A percentile compares a stretch with the other conserved stretches of the same genome.
These are phyloP conservation scores for Solanum chmielewskii DNA, from an alignment of 257 asterid species.

Conservation along the genomic window DNA sequence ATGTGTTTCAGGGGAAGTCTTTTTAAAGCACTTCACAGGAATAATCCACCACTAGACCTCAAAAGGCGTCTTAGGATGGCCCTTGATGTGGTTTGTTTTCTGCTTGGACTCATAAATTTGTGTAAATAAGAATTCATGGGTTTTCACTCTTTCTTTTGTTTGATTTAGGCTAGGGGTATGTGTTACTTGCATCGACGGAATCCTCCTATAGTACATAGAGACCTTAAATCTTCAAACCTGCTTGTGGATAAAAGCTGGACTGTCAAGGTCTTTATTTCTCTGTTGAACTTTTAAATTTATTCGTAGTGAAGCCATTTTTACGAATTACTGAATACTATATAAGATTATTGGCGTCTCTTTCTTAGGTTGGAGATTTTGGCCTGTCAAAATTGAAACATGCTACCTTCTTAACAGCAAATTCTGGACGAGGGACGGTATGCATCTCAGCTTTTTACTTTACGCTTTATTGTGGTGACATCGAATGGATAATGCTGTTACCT, in stretches of 20 bases:
- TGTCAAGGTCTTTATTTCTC: conserved; percentile 41
- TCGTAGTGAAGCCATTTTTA: neutral
- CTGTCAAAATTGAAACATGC: conserved; percentile 52
- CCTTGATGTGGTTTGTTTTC: conserved; percentile 51
- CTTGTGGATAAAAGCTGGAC: conserved; percentile 72
- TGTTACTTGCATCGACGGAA: conserved; percentile 66
- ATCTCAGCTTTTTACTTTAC: conserved; percentile 1
- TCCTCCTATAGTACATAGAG: conserved; percentile 77
- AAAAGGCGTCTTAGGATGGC: conserved; percentile 64
- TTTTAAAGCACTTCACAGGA: conserved; percentile 48
- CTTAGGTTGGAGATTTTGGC: conserved; percentile 80
- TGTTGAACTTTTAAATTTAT: neutral
- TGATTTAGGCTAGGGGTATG: conserved; percentile 68
- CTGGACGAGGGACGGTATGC: conserved; percentile 69
- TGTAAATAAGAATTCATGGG: neutral
- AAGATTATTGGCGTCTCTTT: neutral
- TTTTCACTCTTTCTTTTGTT: neutral
- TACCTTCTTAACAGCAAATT: conserved; percentile 46
- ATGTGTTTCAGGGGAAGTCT: conserved; percentile 60
- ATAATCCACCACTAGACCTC: conserved; percentile 42
- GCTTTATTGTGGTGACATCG: neutral
- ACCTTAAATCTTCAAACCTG: conserved; percentile 73
- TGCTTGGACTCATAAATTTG: neutral
- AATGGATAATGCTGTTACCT: neutral
- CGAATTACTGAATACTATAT: neutral